Evolutionary conservation across 306 rosid genomes (phyloP).

Genomic region (Cyclanthera cordifolia): DNA sequence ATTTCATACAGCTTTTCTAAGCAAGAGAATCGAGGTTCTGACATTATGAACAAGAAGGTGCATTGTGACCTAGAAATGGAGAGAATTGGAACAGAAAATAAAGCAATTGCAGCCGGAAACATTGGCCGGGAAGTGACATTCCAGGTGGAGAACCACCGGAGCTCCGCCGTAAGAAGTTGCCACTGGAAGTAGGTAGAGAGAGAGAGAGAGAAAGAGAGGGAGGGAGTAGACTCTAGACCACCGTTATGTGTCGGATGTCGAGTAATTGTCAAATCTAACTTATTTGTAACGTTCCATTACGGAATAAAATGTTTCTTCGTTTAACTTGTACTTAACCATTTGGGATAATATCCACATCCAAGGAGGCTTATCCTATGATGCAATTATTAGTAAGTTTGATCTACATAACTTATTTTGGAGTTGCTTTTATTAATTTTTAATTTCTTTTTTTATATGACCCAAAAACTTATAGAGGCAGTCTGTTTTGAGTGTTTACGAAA

Average conservation of each 20-base stretch:
- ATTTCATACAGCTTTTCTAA: conserved; percentile 6
- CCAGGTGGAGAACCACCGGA: not conserved
- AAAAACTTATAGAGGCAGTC: no score
- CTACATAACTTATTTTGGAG: no score
- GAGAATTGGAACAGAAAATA: not conserved
- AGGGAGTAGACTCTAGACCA: conserved; percentile 11
- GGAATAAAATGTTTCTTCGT: not conserved
- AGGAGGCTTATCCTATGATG: not conserved
- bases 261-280: conserved; percentile 25
- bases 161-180: not conserved
- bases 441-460: no score
- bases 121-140: no score
- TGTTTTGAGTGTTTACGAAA: no score
- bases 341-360: not conserved
- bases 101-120: not conserved
- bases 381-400: not conserved
- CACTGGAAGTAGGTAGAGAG: not conserved
- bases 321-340: not conserved
- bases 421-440: no score
- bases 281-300: conserved; percentile 31
- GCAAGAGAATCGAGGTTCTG: conserved; percentile 16
- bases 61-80: not conserved
- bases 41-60: not conserved
- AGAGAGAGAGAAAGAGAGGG: conserved; percentile 5
- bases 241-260: conserved; percentile 40